phyloP scores from a whole-genome alignment of 768 basidiomycete genomes.

The Rossbeevera mucosa region DNA sequence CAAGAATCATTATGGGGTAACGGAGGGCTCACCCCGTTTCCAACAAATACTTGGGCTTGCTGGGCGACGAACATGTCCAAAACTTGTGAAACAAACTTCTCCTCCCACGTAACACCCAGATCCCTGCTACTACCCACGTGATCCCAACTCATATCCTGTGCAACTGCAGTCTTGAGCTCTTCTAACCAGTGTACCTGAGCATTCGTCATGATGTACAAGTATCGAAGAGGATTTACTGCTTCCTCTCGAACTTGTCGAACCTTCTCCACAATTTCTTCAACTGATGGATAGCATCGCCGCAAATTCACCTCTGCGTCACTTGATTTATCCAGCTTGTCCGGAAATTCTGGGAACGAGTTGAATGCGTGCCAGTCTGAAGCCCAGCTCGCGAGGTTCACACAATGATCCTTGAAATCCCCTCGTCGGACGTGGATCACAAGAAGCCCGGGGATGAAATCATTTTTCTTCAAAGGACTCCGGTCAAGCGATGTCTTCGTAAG shows the following conservation, averaged over 20 bases:
- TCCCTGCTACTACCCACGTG: conserved; percentile 40
- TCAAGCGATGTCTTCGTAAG: background rate
- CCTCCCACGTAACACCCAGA: conserved; percentile 37
- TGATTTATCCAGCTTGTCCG: conserved; percentile 36
- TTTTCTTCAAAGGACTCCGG: background rate
- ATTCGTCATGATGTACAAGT: conserved; percentile 49
- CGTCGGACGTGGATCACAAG: conserved; percentile 50
- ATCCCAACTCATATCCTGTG: conserved; percentile 33
- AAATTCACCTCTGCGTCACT: conserved; percentile 17
- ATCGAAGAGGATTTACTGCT: conserved; percentile 25
- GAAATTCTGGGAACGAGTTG: conserved; percentile 41
- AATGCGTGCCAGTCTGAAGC: conserved; percentile 39
- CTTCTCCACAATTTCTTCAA: conserved; percentile 40
- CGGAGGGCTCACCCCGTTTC: conserved; percentile 43
- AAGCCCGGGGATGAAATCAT: conserved; percentile 34
- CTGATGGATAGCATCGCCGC: conserved; percentile 40
- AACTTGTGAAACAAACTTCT: conserved; percentile 41
- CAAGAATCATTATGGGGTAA: background rate
- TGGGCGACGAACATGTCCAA: conserved; percentile 50
- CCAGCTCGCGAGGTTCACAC: conserved; percentile 35
- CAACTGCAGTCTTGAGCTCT: conserved; percentile 36
- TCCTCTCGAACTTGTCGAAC: conserved; percentile 33
- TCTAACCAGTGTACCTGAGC: conserved; percentile 39
- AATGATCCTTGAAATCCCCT: conserved; percentile 48
- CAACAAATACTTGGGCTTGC: conserved; percentile 46